Percentiles rank a stretch among this genome's conserved stretches.
Conservation (phyloP, 495 filamentous ascomycete genomes). For the Trichocladium uniseriatum region DNA sequence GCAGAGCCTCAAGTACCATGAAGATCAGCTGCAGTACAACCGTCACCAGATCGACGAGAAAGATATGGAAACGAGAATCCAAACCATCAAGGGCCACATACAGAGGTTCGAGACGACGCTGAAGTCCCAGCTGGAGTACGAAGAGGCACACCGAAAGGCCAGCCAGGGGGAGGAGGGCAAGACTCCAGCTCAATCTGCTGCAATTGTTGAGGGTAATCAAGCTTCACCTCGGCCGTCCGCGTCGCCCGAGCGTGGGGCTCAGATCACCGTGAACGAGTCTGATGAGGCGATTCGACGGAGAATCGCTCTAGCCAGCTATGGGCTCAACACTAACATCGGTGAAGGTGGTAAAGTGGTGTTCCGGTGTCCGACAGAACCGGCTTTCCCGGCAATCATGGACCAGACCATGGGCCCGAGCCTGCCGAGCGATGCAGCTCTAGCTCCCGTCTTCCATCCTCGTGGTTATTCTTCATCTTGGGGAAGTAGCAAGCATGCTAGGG, state of each 20-base stretch:
- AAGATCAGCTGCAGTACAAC: constrained; percentile 40
- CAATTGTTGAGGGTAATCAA: neutral
- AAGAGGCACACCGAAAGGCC: constrained; percentile 21
- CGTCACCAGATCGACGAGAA: constrained; percentile 43
- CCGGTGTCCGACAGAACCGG: neutral
- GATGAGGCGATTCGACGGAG: constrained; percentile 3
- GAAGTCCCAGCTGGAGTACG: constrained; percentile 29
- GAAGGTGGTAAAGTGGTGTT: constrained; percentile 11
- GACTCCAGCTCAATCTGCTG: neutral
- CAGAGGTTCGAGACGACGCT: constrained; percentile 31
- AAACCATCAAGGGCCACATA: constrained; percentile 27
- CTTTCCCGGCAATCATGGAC: constrained; percentile 4
- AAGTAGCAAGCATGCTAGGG: constrained; percentile 6
- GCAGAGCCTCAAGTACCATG: constrained; percentile 35
- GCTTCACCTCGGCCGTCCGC: neutral
- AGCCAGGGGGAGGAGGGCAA: constrained; percentile 12
- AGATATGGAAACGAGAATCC: constrained; percentile 25
- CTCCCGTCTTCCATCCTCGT: constrained; percentile 25
- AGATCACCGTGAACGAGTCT: constrained; percentile 1
- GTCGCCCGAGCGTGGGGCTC: neutral
- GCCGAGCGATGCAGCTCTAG: constrained; percentile 20
- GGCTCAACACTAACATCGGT: constrained; percentile 10
- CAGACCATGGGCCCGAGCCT: constrained; percentile 17
- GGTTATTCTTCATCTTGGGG: constrained; percentile 10
- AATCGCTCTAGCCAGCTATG: neutral